Percentiles rank a stretch among this genome's conserved stretches.
phyloP scores from a whole-genome alignment of 164 flowering plant species.

The Vitis rotundifolia region DNA sequence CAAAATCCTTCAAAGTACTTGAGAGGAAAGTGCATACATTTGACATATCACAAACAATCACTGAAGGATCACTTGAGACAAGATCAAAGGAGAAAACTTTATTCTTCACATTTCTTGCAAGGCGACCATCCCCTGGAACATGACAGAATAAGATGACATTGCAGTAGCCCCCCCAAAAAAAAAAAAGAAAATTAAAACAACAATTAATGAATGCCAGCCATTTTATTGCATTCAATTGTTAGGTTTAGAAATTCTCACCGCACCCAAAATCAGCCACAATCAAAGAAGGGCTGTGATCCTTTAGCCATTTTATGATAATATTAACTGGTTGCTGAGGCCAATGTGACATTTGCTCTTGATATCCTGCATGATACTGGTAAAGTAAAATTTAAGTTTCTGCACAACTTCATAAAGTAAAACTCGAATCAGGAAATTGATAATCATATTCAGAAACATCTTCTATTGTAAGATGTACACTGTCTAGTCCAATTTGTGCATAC shows the following conservation, averaged over 20 bases:
- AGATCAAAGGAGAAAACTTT: constrained; percentile 93
- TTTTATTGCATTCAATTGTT: no score
- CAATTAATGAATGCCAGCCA: neutral
- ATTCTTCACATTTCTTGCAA: constrained; percentile 82
- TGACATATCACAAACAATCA: constrained; percentile 96
- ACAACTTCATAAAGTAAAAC: neutral
- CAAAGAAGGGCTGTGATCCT: constrained; percentile 58
- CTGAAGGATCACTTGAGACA: constrained; percentile 84
- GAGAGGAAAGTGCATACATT: constrained; percentile 48
- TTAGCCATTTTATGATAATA: constrained; percentile 76
- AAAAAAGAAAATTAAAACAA: neutral
- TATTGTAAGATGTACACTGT: no score
- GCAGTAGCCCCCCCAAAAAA: neutral
- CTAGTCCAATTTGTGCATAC: no score
- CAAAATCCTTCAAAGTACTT: neutral
- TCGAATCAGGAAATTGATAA: no score
- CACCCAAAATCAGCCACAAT: constrained; percentile 96
- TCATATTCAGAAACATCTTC: no score
- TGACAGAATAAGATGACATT: neutral
- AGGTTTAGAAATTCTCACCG: constrained; percentile 45
- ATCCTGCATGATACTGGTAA: constrained; percentile 90
- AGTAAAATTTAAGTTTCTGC: constrained; percentile 10
- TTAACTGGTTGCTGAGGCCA: constrained; percentile 95
- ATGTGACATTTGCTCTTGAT: constrained; percentile 92
- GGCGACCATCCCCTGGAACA: constrained; percentile 80